phyloP scores from a whole-genome alignment of 202 grass and related monocot species.

The Panicum hallii region DNA sequence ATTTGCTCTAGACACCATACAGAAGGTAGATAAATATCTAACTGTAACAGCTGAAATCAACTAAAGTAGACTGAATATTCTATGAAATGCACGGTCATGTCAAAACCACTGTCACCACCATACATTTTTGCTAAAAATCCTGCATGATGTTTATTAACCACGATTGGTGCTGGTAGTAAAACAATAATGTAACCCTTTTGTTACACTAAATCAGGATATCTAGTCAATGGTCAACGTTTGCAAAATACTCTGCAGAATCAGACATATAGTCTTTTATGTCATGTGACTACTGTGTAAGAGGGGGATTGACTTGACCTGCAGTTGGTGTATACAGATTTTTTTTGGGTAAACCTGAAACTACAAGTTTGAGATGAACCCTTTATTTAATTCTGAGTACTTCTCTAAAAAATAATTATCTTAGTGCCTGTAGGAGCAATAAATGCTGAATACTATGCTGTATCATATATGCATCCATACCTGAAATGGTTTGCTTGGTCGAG shows the following conservation, averaged over 20 bases:
- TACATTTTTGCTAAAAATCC: not conserved
- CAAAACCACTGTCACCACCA: conserved; percentile 14
- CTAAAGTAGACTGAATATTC: not conserved
- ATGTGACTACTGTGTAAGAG: conserved; percentile 25
- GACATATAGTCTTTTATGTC: conserved; percentile 33
- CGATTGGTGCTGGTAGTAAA: not conserved
- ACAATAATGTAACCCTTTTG: not conserved
- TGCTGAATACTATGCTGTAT: conserved; percentile 16
- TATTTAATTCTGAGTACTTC: not conserved
- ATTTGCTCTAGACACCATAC: not conserved
- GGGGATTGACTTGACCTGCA: conserved; percentile 46
- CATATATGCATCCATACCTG: conserved; percentile 5
- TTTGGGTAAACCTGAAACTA: not conserved
- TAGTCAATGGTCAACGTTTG: not conserved
- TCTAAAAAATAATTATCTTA: not conserved
- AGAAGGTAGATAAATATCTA: not conserved
- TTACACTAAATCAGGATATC: conserved; percentile 4
- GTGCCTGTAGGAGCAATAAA: not conserved
- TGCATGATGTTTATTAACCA: not conserved
- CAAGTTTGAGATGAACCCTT: not conserved
- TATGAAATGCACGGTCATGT: not conserved
- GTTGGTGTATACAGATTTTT: conserved; percentile 26
- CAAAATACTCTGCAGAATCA: conserved; percentile 18
- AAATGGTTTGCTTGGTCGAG: conserved; percentile 1
- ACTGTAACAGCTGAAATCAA: not conserved